Evolutionary conservation across 176 grass and related monocot genomes (phyloP).

Genomic region (Avena insularis): DNA sequence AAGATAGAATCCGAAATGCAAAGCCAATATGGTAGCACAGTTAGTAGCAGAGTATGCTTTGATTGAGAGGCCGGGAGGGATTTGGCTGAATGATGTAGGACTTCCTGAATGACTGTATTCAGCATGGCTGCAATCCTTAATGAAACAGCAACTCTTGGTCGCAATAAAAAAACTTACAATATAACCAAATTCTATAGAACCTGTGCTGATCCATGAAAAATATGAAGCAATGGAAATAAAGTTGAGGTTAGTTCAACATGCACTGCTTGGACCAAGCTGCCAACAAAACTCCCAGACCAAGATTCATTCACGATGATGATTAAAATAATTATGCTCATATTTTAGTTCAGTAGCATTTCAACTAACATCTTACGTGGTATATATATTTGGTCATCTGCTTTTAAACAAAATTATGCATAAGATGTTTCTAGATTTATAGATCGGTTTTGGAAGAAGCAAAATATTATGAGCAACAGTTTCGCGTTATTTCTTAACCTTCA

Average conservation of each 20-base stretch:
- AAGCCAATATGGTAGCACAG: neutral
- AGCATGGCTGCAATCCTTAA: neutral
- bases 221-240: conserved; percentile 31
- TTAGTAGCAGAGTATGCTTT: neutral
- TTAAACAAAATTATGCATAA: neutral
- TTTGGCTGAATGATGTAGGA: neutral
- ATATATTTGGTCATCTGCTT: neutral
- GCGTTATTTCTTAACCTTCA: neutral
- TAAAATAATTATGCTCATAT: too few relatives aligned
- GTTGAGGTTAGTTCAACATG: conserved; percentile 21
- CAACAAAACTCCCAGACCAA: neutral
- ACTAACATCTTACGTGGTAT: too few relatives aligned
- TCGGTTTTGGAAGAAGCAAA: neutral
- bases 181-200: neutral
- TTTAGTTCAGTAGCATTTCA: too few relatives aligned
- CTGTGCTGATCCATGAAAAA: conserved; percentile 36
- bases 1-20: too few relatives aligned
- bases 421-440: neutral
- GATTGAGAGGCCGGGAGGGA: neutral
- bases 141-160: neutral
- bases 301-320: neutral
- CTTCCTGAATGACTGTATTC: neutral
- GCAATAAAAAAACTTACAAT: neutral
- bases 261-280: neutral
- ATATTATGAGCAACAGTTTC: neutral